phyloP scores from a whole-genome alignment of 2,329 filamentous ascomycete species.

The Bisporella sp. region DNA sequence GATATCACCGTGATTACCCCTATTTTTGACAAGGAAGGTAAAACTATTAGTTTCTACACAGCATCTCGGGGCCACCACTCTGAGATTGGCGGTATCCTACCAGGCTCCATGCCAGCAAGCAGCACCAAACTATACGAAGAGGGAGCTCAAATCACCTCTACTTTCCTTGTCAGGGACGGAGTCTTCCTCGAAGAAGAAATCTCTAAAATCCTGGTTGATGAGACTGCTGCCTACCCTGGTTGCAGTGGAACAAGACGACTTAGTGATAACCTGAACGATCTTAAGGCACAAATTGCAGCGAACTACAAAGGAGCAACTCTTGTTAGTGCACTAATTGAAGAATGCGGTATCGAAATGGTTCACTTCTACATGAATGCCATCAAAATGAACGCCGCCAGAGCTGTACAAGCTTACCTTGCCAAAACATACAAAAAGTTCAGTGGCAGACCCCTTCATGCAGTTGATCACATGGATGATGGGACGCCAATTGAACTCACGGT shows the following conservation, averaged over 20 bases:
- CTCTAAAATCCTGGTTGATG: slow-evolving; percentile 11
- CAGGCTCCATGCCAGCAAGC: slow-evolving; percentile 74
- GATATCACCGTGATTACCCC: slow-evolving; percentile 79
- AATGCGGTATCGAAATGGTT: slow-evolving; percentile 62
- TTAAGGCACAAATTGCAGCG: slow-evolving; percentile 78
- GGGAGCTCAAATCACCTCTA: slow-evolving; percentile 53
- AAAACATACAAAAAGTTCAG: slow-evolving; percentile 57
- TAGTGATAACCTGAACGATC: slow-evolving; percentile 74
- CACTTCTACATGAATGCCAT: slow-evolving; percentile 79
- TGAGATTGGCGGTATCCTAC: slow-evolving; percentile 76
- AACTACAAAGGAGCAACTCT: slow-evolving; percentile 77
- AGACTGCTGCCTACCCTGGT: slow-evolving; percentile 35
- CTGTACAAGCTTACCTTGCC: slow-evolving; percentile 65
- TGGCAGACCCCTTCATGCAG: slow-evolving; percentile 57
- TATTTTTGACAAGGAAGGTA: slow-evolving; percentile 58
- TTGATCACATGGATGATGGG: slow-evolving; percentile 80
- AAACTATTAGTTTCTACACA: slow-evolving; percentile 75
- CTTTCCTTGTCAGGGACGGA: slow-evolving; percentile 66
- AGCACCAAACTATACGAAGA: slow-evolving; percentile 60
- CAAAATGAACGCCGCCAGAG: slow-evolving; percentile 68
- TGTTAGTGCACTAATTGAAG: slow-evolving; percentile 63
- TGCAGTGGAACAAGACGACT: slow-evolving; percentile 72
- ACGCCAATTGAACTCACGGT: slow-evolving; percentile 66
- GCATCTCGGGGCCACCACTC: slow-evolving; percentile 68
- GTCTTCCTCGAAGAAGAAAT: slow-evolving; percentile 74